phyloP scores from a whole-genome alignment of 495 filamentous ascomycete genomes.

The Penicillium subrubescens region DNA sequence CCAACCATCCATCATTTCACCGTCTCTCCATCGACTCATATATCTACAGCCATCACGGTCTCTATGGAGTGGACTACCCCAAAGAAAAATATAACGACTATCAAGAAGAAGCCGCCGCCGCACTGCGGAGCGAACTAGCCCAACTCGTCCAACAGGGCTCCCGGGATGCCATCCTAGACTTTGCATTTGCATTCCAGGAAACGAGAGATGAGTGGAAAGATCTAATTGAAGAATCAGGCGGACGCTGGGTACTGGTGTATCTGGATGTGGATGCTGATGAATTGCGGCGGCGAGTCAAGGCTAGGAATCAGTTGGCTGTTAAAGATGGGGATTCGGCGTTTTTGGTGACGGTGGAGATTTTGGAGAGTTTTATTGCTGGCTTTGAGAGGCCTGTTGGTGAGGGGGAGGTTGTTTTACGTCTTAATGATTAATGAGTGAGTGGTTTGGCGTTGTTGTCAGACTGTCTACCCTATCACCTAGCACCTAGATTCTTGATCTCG shows the following conservation, averaged over 20 bases:
- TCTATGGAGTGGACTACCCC: slow-evolving; percentile 38
- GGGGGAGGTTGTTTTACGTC: slow-evolving; percentile 34
- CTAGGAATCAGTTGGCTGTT: slow-evolving; percentile 25
- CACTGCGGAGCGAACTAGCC: slow-evolving; percentile 20
- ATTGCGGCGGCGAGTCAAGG: slow-evolving; percentile 29
- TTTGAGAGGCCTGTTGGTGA: slow-evolving; percentile 40
- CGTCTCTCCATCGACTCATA: slow-evolving; percentile 40
- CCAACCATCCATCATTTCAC: slow-evolving; percentile 67
- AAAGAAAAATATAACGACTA: slow-evolving; percentile 33
- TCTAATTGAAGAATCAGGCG: slow-evolving; percentile 31
- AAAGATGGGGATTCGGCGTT: slow-evolving; percentile 42
- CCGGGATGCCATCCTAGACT: slow-evolving; percentile 33
- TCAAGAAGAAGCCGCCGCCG: slow-evolving; percentile 30
- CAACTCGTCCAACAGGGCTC: slow-evolving; percentile 24
- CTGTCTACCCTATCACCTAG: not conserved
- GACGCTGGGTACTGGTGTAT: slow-evolving; percentile 37
- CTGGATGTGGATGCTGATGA: slow-evolving; percentile 31
- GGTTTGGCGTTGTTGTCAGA: not conserved
- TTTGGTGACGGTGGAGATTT: slow-evolving; percentile 34
- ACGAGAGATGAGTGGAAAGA: slow-evolving; percentile 36
- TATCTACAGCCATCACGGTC: slow-evolving; percentile 33
- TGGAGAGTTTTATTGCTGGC: slow-evolving; percentile 39
- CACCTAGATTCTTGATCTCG: not conserved
- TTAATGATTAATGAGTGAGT: slow-evolving; percentile 5
- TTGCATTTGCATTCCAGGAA: slow-evolving; percentile 37